Evolutionary conservation across 345 rosid genomes (phyloP).

Genomic region (Camelina laxa): DNA sequence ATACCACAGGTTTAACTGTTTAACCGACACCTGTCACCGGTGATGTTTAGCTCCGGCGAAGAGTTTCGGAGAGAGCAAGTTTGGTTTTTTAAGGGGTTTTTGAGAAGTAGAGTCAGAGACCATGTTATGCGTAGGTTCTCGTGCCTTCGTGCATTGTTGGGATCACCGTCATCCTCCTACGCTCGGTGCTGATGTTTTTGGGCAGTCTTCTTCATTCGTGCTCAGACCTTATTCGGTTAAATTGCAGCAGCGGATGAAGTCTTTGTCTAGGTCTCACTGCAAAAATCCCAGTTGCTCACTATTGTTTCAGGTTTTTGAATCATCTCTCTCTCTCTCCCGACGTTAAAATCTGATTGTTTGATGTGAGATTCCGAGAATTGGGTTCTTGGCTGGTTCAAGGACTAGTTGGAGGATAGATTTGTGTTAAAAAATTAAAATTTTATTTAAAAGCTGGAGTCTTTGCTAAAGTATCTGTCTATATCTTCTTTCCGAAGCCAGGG

Average conservation of each 20-base stretch:
- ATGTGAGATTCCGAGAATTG: neutral
- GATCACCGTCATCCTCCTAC: conserved; percentile 37
- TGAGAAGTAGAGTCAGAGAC: conserved; percentile 20
- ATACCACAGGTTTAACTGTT: conserved; percentile 13
- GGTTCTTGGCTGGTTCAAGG: neutral
- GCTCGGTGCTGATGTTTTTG: conserved; percentile 38
- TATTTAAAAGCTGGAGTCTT: no score
- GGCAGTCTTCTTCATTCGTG: conserved; percentile 53
- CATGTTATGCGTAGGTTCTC: conserved; percentile 68
- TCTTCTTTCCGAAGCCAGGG: conserved; percentile 57
- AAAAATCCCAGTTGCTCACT: conserved; percentile 51
- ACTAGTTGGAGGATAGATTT: neutral
- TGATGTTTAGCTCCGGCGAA: conserved; percentile 26
- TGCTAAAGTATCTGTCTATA: conserved; percentile 41
- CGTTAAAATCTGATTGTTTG: neutral
- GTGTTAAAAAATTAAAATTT: no score
- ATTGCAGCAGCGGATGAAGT: conserved; percentile 45
- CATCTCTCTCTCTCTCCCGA: neutral
- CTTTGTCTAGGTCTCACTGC: conserved; percentile 47
- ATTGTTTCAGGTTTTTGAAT: conserved; percentile 54
- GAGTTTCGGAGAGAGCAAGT: neutral
- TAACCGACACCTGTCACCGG: conserved; percentile 34
- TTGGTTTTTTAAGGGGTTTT: neutral
- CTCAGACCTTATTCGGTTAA: conserved; percentile 39
- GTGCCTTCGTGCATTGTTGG: conserved; percentile 61